Percentiles rank a stretch among this genome's conserved stretches.
Evolutionary conservation across 306 rosid species (phyloP).

Genomic region (Prunus mongolica): DNA sequence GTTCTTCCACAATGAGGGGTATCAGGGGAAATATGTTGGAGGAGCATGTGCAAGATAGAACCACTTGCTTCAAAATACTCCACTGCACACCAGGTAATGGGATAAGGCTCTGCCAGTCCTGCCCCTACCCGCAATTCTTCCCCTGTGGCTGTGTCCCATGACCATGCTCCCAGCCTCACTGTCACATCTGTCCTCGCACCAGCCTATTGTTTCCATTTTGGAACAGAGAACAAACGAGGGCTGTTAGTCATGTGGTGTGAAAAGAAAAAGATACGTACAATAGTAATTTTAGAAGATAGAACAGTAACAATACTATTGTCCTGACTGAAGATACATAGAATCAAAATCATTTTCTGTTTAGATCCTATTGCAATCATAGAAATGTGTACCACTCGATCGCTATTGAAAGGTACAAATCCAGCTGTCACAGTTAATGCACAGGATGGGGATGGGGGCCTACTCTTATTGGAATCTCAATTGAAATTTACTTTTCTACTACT

Average conservation of each 20-base stretch:
- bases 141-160: slow-evolving; percentile 80
- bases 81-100: slow-evolving; percentile 83
- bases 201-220: slow-evolving; percentile 41
- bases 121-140: slow-evolving; percentile 97
- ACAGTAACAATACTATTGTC: slow-evolving; percentile 4
- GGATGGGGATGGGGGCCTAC: slow-evolving; percentile 3
- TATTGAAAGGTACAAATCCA: slow-evolving; percentile 13
- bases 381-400: slow-evolving; percentile 1
- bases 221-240: slow-evolving; percentile 15
- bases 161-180: slow-evolving; percentile 89
- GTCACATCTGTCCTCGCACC: slow-evolving; percentile 48
- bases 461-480: background rate
- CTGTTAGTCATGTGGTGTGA: slow-evolving; percentile 20
- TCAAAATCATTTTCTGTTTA: slow-evolving; percentile 7
- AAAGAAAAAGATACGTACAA: slow-evolving; percentile 8
- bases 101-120: slow-evolving; percentile 87
- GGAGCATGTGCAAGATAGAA: slow-evolving; percentile 59
- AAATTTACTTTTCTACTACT: background rate
- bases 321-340: slow-evolving; percentile 5
- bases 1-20: slow-evolving; percentile 61
- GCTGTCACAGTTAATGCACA: slow-evolving; percentile 17
- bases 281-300: background rate
- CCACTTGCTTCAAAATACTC: slow-evolving; percentile 92
- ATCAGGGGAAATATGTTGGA: slow-evolving; percentile 43
- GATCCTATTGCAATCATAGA: slow-evolving; percentile 18